Base-by-base conservation (phyloP, 2,329 filamentous ascomycete genomes). In the Fusarium veterinarium region DNA sequence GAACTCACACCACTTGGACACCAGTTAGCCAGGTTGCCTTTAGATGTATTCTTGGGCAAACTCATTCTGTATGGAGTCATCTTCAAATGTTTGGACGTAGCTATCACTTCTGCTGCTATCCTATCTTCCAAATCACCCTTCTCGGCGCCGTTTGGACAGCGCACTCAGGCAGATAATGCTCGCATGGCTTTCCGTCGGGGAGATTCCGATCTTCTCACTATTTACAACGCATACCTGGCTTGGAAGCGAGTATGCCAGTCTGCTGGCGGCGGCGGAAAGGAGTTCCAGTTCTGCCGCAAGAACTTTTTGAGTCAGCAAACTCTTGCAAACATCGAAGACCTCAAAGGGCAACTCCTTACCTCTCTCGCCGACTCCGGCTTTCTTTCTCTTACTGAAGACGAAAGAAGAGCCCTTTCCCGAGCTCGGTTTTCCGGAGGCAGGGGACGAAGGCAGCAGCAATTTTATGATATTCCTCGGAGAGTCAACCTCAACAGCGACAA, bases 111-210 rank as follows among this genome's bases (percentile, higher is more conserved):
- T 62, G 96, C 97, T 11, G 95, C 96, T 12, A 95, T 97, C 31
- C 83, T 99, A 2, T 97, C 95, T 4, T 97, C 95, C 33, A 99
- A 98, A 80, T 97, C 95, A 0, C 96, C 95, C 0, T 98, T 98
- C 80, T 88, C 95, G 2, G 92, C 93, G 5, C 93, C 95, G 0
- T 94, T 97, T 80, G 93, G 94, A 5, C 92, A 95, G 51, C 91
- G 93, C 57, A 88, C 91, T 44, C 94, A 97, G 78, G 94, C 94
- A 40, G 93, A 98, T 74, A 90, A 91, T 28, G 92, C 94, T 2
- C 90, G 94, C 5, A 87, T 92, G 64, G 89, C 89, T 8, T 99
- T 97, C 84, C 92, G 92, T 70, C 90, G 92, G 75, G 92, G 94
- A 28, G 94, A 98, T 80, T 98, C 96, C 0, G 96, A 99, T 80